These are phyloP conservation scores for Fereydounia khargensis DNA, from an alignment of 1,284 basidiomycete genomes.

Conservation along the genomic window DNA sequence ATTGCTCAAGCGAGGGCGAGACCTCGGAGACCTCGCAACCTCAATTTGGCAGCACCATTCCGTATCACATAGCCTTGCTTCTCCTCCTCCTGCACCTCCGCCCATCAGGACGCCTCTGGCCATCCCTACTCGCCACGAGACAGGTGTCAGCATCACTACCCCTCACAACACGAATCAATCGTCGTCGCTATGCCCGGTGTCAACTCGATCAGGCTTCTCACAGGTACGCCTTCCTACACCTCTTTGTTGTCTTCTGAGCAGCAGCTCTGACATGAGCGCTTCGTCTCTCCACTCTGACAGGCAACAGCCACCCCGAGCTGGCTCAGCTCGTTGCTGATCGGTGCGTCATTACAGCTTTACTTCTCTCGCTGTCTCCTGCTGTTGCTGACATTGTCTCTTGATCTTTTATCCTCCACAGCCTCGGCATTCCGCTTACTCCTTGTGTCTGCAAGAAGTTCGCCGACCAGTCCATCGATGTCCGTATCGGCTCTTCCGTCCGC, in stretches of 20 bases:
- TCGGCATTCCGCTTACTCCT: conserved; percentile 84
- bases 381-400: neutral
- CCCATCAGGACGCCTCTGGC: too few relatives aligned
- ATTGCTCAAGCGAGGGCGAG: too few relatives aligned
- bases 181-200: conserved; percentile 54
- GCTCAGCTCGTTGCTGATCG: conserved; percentile 89
- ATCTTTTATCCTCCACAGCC: conserved; percentile 61
- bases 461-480: conserved; percentile 71
- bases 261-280: too few relatives aligned
- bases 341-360: conserved; percentile 63
- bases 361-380: conserved; percentile 59
- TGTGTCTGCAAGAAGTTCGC: conserved; percentile 93
- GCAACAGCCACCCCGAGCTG: conserved; percentile 96
- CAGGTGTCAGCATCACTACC: too few relatives aligned
- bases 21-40: too few relatives aligned
- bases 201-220: conserved; percentile 79
- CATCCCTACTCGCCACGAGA: too few relatives aligned
- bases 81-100: too few relatives aligned
- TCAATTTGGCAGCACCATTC: too few relatives aligned
- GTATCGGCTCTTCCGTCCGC: conserved; percentile 78
- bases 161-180: too few relatives aligned
- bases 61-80: too few relatives aligned
- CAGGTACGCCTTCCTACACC: conserved; percentile 67
- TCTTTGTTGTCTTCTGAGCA: conserved; percentile 4
- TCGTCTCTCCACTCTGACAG: too few relatives aligned